Evolutionary conservation across 805 yeast genomes (phyloP).

Genomic region (Kodamaea nitidulidarum): DNA sequence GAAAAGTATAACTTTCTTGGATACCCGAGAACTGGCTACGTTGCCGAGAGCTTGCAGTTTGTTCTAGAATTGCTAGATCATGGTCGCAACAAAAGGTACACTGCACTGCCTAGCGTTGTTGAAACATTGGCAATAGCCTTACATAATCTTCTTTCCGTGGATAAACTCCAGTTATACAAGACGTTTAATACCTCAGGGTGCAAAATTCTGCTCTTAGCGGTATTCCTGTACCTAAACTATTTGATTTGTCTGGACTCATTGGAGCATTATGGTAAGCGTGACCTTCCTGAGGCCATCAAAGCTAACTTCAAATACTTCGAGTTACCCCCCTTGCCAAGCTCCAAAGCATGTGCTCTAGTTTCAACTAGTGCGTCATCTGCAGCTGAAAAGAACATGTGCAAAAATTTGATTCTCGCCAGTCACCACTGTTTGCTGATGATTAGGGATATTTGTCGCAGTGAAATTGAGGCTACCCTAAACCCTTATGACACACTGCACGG

Average conservation of each 20-base stretch:
- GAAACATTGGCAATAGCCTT: conserved; percentile 1
- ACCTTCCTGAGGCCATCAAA: not conserved
- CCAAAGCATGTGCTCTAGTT: not conserved
- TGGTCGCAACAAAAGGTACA: conserved; percentile 12
- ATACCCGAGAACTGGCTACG: not conserved
- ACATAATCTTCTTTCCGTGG: not conserved
- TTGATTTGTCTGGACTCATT: conserved; percentile 14
- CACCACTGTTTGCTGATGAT: no score
- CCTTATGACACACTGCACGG: no score
- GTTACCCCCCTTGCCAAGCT: conserved; percentile 29
- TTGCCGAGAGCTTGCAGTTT: conserved; percentile 9
- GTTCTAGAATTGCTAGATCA: conserved; percentile 23
- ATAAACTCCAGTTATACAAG: conserved; percentile 15
- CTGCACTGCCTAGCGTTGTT: conserved; percentile 3
- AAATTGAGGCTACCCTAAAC: no score
- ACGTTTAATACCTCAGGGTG: conserved; percentile 18
- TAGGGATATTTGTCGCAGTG: no score
- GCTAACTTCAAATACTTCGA: conserved; percentile 15
- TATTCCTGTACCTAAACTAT: conserved; percentile 16
- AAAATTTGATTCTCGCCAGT: no score
- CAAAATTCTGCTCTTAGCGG: conserved; percentile 18
- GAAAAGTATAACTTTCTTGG: not conserved
- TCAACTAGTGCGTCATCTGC: no score
- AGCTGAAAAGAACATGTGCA: not conserved
- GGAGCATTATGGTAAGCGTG: not conserved